Percentiles rank a stretch among this genome's conserved stretches.
Conservation (phyloP, 108 stramenopile species). For the Cyclostephanos invisitatus region DNA sequence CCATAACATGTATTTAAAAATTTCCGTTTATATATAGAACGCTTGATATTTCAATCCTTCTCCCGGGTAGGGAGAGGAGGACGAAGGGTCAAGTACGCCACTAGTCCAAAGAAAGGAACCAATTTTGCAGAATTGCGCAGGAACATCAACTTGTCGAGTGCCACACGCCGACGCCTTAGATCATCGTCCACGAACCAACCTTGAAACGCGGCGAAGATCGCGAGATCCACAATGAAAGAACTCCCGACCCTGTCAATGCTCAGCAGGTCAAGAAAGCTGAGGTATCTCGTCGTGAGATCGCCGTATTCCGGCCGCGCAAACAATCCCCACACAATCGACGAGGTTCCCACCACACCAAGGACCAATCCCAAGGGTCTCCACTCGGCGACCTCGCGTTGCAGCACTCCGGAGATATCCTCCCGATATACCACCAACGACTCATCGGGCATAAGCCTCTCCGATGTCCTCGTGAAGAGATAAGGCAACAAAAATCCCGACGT, state of each 20-base stretch:
- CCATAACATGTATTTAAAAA: too few species aligned
- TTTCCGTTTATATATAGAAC: too few species aligned
- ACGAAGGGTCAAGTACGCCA: constrained; percentile 63
- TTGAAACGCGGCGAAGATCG: constrained; percentile 78
- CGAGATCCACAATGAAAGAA: constrained; percentile 78
- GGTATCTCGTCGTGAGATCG: constrained; percentile 46
- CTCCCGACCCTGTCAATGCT: constrained; percentile 79
- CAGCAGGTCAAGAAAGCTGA: constrained; percentile 57
- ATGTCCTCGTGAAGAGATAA: constrained; percentile 63
- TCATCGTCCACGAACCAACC: constrained; percentile 85
- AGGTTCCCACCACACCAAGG: constrained; percentile 64
- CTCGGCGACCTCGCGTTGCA: constrained; percentile 51
- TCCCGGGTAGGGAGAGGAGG: constrained; percentile 29
- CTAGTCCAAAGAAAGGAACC: constrained; percentile 83
- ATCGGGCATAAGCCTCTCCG: constrained; percentile 19
- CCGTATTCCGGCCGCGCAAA: constrained; percentile 66
- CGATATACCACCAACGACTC: constrained; percentile 20
- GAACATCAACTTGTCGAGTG: constrained; percentile 8
- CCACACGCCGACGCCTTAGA: constrained; percentile 60
- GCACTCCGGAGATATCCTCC: constrained; percentile 46
- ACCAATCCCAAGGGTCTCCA: constrained; percentile 51
- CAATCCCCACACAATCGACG: constrained; percentile 64
- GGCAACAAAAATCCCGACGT: constrained; percentile 82
- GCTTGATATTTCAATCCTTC: neutral
- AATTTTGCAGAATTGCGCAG: constrained; percentile 55